These are phyloP conservation scores for Candida dendrica DNA, from an alignment of 805 yeast species.

Conservation along the genomic window DNA sequence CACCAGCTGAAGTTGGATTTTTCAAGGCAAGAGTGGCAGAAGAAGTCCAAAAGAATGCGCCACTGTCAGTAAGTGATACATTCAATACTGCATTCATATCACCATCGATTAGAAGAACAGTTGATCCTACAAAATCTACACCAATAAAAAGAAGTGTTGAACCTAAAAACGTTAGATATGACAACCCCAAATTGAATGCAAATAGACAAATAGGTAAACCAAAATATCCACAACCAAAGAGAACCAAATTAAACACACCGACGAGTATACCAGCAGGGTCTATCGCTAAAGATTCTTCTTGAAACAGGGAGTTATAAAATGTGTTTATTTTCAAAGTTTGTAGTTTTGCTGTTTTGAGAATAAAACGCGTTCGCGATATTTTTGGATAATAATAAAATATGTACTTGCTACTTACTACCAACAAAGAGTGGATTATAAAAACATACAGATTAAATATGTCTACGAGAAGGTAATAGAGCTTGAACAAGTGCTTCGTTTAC, in stretches of 20 bases:
- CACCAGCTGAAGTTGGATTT: constrained; percentile 30
- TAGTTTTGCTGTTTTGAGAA: too few species aligned
- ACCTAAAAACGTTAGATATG: constrained; percentile 15
- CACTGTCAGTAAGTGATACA: constrained; percentile 29
- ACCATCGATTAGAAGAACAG: constrained; percentile 48
- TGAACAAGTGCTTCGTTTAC: background rate
- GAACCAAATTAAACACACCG: background rate
- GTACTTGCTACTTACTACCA: too few species aligned
- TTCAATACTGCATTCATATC: constrained; percentile 53
- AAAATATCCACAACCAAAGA: constrained; percentile 17
- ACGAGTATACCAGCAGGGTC: background rate
- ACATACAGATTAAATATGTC: background rate
- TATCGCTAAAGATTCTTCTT: too few species aligned
- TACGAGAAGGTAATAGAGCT: background rate
- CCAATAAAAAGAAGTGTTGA: constrained; percentile 42
- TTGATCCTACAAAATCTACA: constrained; percentile 63
- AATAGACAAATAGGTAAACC: constrained; percentile 23
- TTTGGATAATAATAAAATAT: too few species aligned
- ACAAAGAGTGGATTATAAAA: too few species aligned
- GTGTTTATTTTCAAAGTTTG: too few species aligned
- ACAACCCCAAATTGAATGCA: constrained; percentile 18
- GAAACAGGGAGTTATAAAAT: too few species aligned
- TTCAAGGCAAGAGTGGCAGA: constrained; percentile 63
- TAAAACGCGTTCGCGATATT: too few species aligned
- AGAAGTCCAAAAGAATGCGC: constrained; percentile 38